These are phyloP conservation scores for Nicotiana undulata DNA, from an alignment of 257 asterid genomes.

Conservation along the genomic window DNA sequence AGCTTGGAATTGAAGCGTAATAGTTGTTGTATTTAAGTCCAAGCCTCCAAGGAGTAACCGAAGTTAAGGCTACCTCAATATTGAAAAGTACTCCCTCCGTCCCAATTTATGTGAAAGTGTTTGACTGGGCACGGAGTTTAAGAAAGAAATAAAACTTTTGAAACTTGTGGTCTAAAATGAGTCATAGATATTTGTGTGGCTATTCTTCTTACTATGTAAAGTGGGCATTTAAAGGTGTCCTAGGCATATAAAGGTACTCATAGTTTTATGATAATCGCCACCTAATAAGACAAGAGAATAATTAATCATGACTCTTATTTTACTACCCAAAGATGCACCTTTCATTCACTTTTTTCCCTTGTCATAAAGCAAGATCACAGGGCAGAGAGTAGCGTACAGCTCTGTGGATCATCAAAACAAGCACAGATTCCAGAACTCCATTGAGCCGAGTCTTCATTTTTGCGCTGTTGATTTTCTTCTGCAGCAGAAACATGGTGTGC, in stretches of 20 bases:
- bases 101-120: too few relatives aligned
- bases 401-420: constrained; percentile 88
- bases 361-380: constrained; percentile 52
- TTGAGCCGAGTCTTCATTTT: constrained; percentile 35
- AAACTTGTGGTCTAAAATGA: too few relatives aligned
- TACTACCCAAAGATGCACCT: constrained; percentile 42
- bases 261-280: background rate
- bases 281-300: background rate
- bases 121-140: too few relatives aligned
- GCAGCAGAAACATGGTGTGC: constrained; percentile 28
- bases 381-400: constrained; percentile 79
- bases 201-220: too few relatives aligned
- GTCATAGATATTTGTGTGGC: too few relatives aligned
- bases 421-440: constrained; percentile 99
- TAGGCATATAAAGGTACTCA: background rate
- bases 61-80: background rate
- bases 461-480: constrained; percentile 22
- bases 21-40: background rate
- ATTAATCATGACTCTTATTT: constrained; percentile 2
- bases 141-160: too few relatives aligned
- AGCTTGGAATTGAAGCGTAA: background rate
- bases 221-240: too few relatives aligned
- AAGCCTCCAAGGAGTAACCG: background rate
- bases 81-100: background rate
- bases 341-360: constrained; percentile 43